Evolutionary conservation across 2,329 filamentous ascomycete species (phyloP).

Genomic region (Apiospora pterosperma): DNA sequence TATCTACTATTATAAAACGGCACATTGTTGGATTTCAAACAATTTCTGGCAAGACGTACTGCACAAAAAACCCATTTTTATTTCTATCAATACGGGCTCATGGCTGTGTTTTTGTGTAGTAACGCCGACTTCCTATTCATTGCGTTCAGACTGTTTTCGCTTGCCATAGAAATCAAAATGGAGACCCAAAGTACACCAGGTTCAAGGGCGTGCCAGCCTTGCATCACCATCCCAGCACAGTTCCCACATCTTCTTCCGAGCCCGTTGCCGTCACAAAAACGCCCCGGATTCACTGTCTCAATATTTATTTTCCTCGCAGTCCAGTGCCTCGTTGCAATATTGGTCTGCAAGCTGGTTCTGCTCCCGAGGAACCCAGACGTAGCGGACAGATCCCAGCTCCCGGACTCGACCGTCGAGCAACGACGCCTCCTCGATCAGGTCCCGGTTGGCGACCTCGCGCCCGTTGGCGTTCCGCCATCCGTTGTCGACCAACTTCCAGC

Average conservation of each 20-base stretch:
- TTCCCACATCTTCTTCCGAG: background rate
- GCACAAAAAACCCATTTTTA: too few species aligned
- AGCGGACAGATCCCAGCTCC: constrained; percentile 25
- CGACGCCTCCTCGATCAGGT: constrained; percentile 27
- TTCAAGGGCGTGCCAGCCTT: background rate
- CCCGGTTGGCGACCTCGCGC: constrained; percentile 28
- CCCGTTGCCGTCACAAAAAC: background rate
- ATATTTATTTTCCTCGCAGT: constrained; percentile 13
- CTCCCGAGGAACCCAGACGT: constrained; percentile 28
- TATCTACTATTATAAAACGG: too few species aligned
- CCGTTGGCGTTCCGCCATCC: constrained; percentile 29
- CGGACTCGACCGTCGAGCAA: constrained; percentile 21
- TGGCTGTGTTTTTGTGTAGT: too few species aligned
- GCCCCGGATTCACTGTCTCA: background rate
- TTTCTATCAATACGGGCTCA: too few species aligned
- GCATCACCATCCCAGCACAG: too few species aligned
- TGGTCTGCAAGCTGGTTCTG: constrained; percentile 29
- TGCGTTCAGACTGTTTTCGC: too few species aligned
- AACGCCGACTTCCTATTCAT: too few species aligned
- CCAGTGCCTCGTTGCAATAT: constrained; percentile 26
- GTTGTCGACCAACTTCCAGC: constrained; percentile 28
- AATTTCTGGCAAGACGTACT: too few species aligned
- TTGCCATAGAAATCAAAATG: background rate
- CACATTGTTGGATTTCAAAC: too few species aligned
- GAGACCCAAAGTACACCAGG: too few species aligned